These are phyloP conservation scores for Pleurotus salmoneostramineus DNA, from an alignment of 768 basidiomycete genomes.

Conservation along the genomic window DNA sequence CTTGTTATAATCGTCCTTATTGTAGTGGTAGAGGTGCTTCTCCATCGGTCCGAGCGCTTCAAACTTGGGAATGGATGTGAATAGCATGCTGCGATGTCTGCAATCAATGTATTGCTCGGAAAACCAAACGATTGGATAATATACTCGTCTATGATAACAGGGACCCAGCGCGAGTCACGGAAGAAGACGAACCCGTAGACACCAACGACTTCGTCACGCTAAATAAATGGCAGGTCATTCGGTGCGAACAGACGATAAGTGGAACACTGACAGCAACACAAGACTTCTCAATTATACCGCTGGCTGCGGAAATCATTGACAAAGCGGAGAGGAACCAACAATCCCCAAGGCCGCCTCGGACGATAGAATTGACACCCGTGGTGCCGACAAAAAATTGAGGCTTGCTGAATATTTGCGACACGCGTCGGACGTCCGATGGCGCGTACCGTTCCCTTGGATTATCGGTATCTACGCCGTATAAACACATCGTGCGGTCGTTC, in stretches of 20 bases:
- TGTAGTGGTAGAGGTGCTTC: slow-evolving; percentile 44
- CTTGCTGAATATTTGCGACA: slow-evolving; percentile 47
- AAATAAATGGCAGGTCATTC: not conserved
- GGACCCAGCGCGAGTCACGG: slow-evolving; percentile 46
- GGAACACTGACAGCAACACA: slow-evolving; percentile 39
- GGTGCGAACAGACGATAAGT: not conserved
- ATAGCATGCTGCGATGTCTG: slow-evolving; percentile 35
- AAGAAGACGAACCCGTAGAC: slow-evolving; percentile 60
- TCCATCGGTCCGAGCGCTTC: slow-evolving; percentile 39
- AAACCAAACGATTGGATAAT: slow-evolving; percentile 12
- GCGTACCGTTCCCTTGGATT: slow-evolving; percentile 10
- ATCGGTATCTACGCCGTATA: slow-evolving; percentile 28
- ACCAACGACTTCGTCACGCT: slow-evolving; percentile 49
- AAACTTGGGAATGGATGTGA: slow-evolving; percentile 45
- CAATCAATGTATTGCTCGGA: not conserved
- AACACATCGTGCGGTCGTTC: slow-evolving; percentile 32
- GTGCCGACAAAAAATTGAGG: slow-evolving; percentile 46
- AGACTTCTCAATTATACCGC: slow-evolving; percentile 44
- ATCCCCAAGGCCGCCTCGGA: slow-evolving; percentile 45
- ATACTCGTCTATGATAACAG: slow-evolving; percentile 55
- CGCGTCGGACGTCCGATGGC: slow-evolving; percentile 40
- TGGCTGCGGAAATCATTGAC: slow-evolving; percentile 40
- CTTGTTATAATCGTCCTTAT: slow-evolving; percentile 41
- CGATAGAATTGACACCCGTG: slow-evolving; percentile 37
- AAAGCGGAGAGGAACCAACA: slow-evolving; percentile 55